Percentiles rank a stretch among this genome's conserved stretches.
Conservation (phyloP, 176 grass and related monocot species). For the Eremochloa ophiuroides region DNA sequence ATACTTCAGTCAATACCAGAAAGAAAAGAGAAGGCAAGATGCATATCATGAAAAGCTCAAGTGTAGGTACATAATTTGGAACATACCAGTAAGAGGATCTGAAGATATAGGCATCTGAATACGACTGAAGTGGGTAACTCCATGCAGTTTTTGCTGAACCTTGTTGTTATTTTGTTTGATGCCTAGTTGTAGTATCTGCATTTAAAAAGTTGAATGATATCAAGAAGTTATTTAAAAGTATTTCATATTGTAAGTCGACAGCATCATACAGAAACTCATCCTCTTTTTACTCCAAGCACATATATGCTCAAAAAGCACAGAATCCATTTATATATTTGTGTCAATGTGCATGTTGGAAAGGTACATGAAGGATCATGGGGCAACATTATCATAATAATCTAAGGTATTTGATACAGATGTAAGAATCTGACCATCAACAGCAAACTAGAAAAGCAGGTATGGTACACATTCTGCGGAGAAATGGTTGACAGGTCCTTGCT, state of each 20-base stretch:
- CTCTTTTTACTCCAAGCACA: background rate
- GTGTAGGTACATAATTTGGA: slow-evolving; percentile 21
- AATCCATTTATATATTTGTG: background rate
- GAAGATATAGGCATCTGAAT: slow-evolving; percentile 65
- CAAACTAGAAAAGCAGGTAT: background rate
- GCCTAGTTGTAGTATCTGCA: slow-evolving; percentile 66
- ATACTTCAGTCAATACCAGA: slow-evolving; percentile 22
- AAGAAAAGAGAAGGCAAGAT: background rate
- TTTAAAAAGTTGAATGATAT: slow-evolving; percentile 31
- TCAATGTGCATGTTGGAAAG: background rate
- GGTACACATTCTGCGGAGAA: background rate
- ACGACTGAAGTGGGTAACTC: slow-evolving; percentile 68
- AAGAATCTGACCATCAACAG: slow-evolving; percentile 6
- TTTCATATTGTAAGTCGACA: background rate
- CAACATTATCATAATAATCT: background rate
- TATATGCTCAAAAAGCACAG: background rate
- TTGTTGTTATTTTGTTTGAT: slow-evolving; percentile 58
- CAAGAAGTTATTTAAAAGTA: background rate
- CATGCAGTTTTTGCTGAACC: slow-evolving; percentile 50
- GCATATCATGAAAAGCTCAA: slow-evolving; percentile 4
- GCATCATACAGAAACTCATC: background rate
- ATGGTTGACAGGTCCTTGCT: background rate
- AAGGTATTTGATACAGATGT: background rate
- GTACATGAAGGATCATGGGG: background rate
- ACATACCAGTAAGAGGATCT: slow-evolving; percentile 84